Percentiles rank a stretch among this genome's conserved stretches.
These are phyloP conservation scores for Leucogyrophana mollusca DNA, from an alignment of 768 basidiomycete genomes.

Conservation along the genomic window DNA sequence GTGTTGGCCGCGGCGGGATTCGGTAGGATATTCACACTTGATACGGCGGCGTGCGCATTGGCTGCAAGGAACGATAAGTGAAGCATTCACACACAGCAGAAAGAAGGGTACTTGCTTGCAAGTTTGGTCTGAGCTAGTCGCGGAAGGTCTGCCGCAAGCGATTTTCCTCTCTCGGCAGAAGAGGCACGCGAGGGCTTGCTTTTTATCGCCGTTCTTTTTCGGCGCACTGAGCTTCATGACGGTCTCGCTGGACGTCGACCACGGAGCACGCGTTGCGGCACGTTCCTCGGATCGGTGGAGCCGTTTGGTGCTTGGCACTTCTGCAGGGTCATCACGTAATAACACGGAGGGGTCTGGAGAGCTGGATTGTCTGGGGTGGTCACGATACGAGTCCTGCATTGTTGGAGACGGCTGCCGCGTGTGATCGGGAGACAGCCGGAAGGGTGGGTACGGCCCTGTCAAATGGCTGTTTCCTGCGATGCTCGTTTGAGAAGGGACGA, in stretches of 20 bases:
- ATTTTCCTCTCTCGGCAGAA: conserved; percentile 53
- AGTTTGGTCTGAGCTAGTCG: conserved; percentile 34
- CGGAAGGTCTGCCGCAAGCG: conserved; percentile 44
- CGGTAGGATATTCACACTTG: conserved; percentile 47
- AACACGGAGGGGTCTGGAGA: conserved; percentile 4
- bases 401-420: conserved; percentile 7
- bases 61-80: conserved; percentile 26
- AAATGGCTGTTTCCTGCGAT: conserved; percentile 12
- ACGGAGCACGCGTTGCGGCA: conserved; percentile 25
- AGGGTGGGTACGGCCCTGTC: conserved; percentile 14
- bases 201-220: conserved; percentile 37
- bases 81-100: conserved; percentile 2
- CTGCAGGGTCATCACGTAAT: conserved; percentile 24
- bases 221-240: conserved; percentile 21
- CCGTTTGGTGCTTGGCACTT: conserved; percentile 26
- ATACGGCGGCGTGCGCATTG: conserved; percentile 48
- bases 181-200: conserved; percentile 45
- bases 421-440: conserved; percentile 1
- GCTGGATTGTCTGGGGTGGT: too few relatives aligned
- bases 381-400: conserved; percentile 10
- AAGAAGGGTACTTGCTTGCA: conserved; percentile 43
- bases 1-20: conserved; percentile 48
- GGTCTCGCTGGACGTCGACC: conserved; percentile 32
- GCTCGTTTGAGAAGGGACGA: conserved; percentile 22
- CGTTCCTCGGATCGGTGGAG: conserved; percentile 26